Evolutionary conservation across 2,329 filamentous ascomycete species (phyloP), one percentile per base, ranked within the genome.

Genomic region (Fusarium penzigii): DNA sequence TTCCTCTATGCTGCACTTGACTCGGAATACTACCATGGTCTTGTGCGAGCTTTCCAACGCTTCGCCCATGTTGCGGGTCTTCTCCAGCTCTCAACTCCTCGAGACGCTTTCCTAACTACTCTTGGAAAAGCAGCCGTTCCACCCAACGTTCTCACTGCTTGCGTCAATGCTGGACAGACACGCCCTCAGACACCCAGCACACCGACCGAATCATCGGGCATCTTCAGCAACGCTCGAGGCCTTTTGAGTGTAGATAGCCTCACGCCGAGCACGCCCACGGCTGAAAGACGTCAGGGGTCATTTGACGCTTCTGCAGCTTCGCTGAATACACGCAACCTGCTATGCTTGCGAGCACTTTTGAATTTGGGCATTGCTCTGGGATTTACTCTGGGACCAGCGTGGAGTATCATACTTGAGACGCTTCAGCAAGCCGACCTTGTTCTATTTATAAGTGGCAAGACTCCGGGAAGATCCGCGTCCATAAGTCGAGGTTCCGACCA

Each of bases 281-380:
- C 73, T 1, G 87, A 90, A 34, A 83, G 81, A 48, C 76, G 85
- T 39, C 82, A 85, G 48, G 71, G 74, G 3, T 86, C 84, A 0
- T 69, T 83, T 6, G 88, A 90, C 70, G 63, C 73, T 29, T 66
- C 70, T 51, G 52, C 71, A 1, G 75, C 78, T 49, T 82, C 84
- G 4, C 77, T 97, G 9, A 96, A 91, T 59, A 93, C 92, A 3
- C 83, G 94, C 8, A 97, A 99, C 65, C 76, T 99, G 5, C 77
- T 97, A 2, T 99, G 94, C 64, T 76, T 99, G 41, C 81, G 95
- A 65, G 94, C 94, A 29, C 78, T 99, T 14, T 75, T 99, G n/a
- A 99, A 99, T 62, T 75, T 99, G 4, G 94, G 94, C 2, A 99
- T 97, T 64, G 94, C 94, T 3, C 75, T 99, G 1, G 94, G 94